phyloP scores from a whole-genome alignment of 2,329 filamentous ascomycete genomes.

The Emergomyces africanus region DNA sequence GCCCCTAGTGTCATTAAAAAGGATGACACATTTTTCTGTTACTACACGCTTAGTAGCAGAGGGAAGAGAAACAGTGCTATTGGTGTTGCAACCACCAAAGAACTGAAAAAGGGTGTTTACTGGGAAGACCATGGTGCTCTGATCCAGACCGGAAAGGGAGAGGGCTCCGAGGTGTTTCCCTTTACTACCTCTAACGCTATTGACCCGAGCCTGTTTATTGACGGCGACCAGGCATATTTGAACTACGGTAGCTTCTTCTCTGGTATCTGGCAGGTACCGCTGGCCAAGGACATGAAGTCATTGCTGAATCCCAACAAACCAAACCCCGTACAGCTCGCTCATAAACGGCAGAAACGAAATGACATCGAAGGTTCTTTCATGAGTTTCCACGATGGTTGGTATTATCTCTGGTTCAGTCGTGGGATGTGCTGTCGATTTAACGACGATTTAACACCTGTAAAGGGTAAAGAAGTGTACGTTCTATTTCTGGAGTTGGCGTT shows the following conservation, averaged over 20 bases:
- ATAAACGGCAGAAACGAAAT: conserved; percentile 12
- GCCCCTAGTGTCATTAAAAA: conserved; percentile 21
- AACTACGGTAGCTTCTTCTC: conserved; percentile 26
- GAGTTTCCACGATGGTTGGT: conserved; percentile 23
- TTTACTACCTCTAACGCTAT: conserved; percentile 27
- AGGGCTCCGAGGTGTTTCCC: conserved; percentile 16
- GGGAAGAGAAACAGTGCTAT: conserved; percentile 24
- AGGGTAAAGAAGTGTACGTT: background rate
- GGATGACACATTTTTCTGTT: conserved; percentile 24
- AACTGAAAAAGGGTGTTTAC: conserved; percentile 10
- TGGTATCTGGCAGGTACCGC: conserved; percentile 24
- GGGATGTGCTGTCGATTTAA: conserved; percentile 26
- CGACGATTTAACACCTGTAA: background rate
- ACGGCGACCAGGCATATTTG: conserved; percentile 17
- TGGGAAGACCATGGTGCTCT: conserved; percentile 27
- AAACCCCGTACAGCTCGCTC: conserved; percentile 19
- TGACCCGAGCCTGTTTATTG: conserved; percentile 20
- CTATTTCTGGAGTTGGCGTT: background rate
- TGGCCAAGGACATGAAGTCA: conserved; percentile 20
- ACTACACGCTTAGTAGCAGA: conserved; percentile 20
- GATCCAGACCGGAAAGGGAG: conserved; percentile 20
- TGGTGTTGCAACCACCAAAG: conserved; percentile 21
- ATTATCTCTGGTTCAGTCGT: conserved; percentile 29
- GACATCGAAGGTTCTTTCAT: conserved; percentile 26
- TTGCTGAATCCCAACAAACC: conserved; percentile 14